phyloP scores from a whole-genome alignment of 1,284 basidiomycete species.

The Agroathelia rolfsii region DNA sequence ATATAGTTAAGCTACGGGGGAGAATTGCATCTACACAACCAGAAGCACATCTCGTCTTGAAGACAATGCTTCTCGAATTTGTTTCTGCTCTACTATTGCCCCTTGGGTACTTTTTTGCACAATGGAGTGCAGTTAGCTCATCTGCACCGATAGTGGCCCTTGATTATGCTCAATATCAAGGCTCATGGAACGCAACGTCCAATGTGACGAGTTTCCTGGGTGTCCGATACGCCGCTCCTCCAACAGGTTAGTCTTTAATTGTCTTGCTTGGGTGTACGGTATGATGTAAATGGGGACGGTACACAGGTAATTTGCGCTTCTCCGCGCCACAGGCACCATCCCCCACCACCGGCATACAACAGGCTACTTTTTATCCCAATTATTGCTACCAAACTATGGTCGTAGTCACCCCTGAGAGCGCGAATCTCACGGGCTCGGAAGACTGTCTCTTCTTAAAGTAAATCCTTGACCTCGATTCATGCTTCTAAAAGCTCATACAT shows the following conservation, averaged over 20 bases:
- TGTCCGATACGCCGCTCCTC: slow-evolving; percentile 32
- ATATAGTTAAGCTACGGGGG: no score
- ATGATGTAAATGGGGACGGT: not conserved
- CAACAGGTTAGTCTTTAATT: slow-evolving; percentile 17
- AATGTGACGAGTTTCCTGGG: slow-evolving; percentile 28
- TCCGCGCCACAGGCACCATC: slow-evolving; percentile 22
- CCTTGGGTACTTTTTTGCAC: no score
- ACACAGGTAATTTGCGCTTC: slow-evolving; percentile 23
- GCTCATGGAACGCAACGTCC: slow-evolving; percentile 19
- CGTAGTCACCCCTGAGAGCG: slow-evolving; percentile 6
- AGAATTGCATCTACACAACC: no score
- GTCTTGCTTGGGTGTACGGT: not conserved
- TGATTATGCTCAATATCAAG: slow-evolving; percentile 31
- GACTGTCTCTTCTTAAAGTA: slow-evolving; percentile 36
- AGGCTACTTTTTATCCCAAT: slow-evolving; percentile 22
- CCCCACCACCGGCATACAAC: slow-evolving; percentile 19
- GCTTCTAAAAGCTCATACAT: not conserved
- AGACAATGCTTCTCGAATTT: no score
- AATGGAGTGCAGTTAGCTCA: no score
- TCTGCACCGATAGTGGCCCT: slow-evolving; percentile 24
- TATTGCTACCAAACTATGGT: slow-evolving; percentile 17
- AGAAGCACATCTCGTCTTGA: no score
- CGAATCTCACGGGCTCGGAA: slow-evolving; percentile 17
- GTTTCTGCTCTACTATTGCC: no score
- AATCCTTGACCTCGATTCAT: slow-evolving; percentile 2